Conservation (phyloP, 257 asterid species). For the Lithospermum erythrorhizon region DNA sequence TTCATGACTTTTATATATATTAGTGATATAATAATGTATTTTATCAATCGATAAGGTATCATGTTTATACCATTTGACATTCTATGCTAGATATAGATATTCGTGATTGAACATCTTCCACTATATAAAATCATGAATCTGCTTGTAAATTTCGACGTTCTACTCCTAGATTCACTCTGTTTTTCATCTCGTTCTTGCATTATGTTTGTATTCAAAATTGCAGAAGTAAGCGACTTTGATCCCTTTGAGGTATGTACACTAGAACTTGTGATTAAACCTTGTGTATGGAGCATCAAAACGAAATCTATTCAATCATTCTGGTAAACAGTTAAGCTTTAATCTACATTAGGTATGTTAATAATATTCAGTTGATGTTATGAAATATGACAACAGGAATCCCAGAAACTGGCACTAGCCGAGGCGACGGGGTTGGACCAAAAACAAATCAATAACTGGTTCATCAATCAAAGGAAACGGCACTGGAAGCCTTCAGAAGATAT, state of each 20-base stretch:
- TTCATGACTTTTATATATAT: too few relatives aligned
- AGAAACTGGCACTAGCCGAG: constrained; percentile 88
- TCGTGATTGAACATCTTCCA: too few relatives aligned
- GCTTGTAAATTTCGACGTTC: background rate
- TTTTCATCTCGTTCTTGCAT: background rate
- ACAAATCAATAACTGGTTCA: constrained; percentile 95
- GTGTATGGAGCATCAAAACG: too few relatives aligned
- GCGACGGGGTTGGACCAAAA: constrained; percentile 87
- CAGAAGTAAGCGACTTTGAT: too few relatives aligned
- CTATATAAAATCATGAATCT: too few relatives aligned
- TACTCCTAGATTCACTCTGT: background rate
- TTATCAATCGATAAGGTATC: too few relatives aligned
- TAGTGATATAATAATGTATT: too few relatives aligned
- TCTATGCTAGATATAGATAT: too few relatives aligned
- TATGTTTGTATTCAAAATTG: background rate
- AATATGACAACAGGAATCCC: constrained; percentile 49
- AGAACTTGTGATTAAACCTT: too few relatives aligned
- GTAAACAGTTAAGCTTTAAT: background rate
- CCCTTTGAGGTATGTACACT: too few relatives aligned
- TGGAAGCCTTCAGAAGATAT: constrained; percentile 97
- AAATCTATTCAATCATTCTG: background rate
- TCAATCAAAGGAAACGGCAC: constrained; percentile 86
- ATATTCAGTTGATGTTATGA: background rate
- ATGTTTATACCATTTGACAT: too few relatives aligned
- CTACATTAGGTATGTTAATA: too few relatives aligned